Percentiles rank a stretch among this genome's conserved stretches.
Evolutionary conservation across 139 green algal species (phyloP).

Genomic region (Asterochloris sp.): DNA sequence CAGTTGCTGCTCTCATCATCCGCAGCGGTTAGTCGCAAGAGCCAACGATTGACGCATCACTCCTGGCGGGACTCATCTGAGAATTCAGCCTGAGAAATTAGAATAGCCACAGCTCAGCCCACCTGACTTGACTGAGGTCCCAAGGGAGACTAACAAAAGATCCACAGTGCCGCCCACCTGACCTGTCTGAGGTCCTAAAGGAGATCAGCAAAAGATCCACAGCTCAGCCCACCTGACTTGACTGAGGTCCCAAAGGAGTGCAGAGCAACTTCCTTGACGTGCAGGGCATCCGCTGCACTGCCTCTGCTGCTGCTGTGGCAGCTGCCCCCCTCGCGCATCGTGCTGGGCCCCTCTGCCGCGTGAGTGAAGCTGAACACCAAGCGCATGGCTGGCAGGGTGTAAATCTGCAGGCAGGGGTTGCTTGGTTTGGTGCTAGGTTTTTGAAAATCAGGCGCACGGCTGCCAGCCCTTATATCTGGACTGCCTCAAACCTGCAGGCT

Average conservation of each 20-base stretch:
- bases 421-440: background rate
- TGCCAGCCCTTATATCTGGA: too few species aligned
- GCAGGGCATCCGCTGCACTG: background rate
- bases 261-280: conserved; percentile 39
- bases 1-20: too few species aligned
- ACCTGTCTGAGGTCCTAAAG: background rate
- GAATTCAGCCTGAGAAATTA: too few species aligned
- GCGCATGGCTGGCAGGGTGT: conserved; percentile 45
- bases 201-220: background rate
- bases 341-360: conserved; percentile 23
- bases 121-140: background rate
- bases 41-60: too few species aligned
- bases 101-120: background rate
- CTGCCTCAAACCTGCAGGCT: too few species aligned
- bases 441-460: too few species aligned
- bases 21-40: too few species aligned
- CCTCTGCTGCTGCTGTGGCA: background rate
- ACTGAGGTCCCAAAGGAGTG: conserved; percentile 31
- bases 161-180: background rate
- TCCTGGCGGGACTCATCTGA: too few species aligned
- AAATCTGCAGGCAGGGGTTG: conserved; percentile 44
- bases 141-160: conserved; percentile 25
- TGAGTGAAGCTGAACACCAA: conserved; percentile 29
- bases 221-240: background rate
- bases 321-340: conserved; percentile 16